A percentile compares a stretch with the other conserved stretches of the same genome.
These are phyloP conservation scores for Gyrodon lividus DNA, from an alignment of 768 basidiomycete species.

Conservation along the genomic window DNA sequence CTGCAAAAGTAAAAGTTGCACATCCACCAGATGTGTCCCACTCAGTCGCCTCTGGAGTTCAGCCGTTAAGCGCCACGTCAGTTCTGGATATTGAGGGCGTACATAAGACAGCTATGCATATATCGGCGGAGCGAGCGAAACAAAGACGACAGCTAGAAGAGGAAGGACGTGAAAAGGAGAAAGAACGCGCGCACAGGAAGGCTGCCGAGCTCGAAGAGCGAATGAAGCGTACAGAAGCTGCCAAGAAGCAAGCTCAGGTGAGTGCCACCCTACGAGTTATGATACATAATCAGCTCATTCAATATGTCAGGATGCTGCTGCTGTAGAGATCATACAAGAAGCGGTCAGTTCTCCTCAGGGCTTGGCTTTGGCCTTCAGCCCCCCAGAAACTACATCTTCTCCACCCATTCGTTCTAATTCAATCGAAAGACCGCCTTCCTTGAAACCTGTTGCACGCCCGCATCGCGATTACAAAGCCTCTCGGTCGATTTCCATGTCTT, in stretches of 20 bases:
- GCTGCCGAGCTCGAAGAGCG: slow-evolving; percentile 73
- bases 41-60: slow-evolving; percentile 37
- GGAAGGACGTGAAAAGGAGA: slow-evolving; percentile 74
- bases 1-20: slow-evolving; percentile 25
- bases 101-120: slow-evolving; percentile 80
- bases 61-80: slow-evolving; percentile 23
- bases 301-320: slow-evolving; percentile 35
- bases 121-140: slow-evolving; percentile 79
- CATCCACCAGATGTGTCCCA: slow-evolving; percentile 48
- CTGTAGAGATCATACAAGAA: slow-evolving; percentile 46
- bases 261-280: slow-evolving; percentile 10
- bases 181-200: slow-evolving; percentile 78
- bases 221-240: slow-evolving; percentile 41
- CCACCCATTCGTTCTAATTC: slow-evolving; percentile 10
- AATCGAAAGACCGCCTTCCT: slow-evolving; percentile 36
- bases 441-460: slow-evolving; percentile 28
- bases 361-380: slow-evolving; percentile 1
- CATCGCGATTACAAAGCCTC: slow-evolving; percentile 13
- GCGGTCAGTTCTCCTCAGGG: slow-evolving; percentile 35
- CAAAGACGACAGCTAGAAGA: slow-evolving; percentile 81
- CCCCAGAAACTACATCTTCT: slow-evolving; percentile 3
- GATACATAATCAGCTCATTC: slow-evolving; percentile 5
- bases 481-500: not conserved
- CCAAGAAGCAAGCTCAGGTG: slow-evolving; percentile 18
- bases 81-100: slow-evolving; percentile 57